A percentile compares a stretch with the other conserved stretches of the same genome.
Conservation (phyloP, 352 stramenopile species). For the Globisporangium ultimum region DNA sequence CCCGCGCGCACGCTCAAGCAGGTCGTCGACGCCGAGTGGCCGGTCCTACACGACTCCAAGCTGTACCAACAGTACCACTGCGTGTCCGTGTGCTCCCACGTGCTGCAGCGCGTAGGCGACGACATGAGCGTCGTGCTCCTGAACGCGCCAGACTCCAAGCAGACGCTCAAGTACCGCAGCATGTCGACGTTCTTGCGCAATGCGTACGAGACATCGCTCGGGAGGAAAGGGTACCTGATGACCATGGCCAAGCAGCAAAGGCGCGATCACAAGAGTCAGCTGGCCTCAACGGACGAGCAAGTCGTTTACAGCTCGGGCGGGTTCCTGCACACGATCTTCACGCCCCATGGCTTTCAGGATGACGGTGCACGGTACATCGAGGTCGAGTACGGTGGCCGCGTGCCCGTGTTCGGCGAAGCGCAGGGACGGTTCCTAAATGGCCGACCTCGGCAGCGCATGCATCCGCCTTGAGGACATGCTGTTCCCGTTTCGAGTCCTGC, state of each 20-base stretch:
- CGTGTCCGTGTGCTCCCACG: not conserved
- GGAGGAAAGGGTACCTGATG: not conserved
- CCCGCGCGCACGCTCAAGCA: not conserved
- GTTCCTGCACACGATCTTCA: slow-evolving; percentile 1
- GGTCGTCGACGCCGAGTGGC: not conserved
- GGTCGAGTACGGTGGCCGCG: slow-evolving; percentile 5
- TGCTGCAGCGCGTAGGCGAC: not conserved
- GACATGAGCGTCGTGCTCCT: slow-evolving; percentile 4
- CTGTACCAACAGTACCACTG: slow-evolving; percentile 2
- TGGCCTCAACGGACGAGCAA: not conserved
- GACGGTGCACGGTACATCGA: not conserved
- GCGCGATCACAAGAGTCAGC: not conserved
- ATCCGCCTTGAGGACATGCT: slow-evolving; percentile 1
- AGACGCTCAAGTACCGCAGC: slow-evolving; percentile 4
- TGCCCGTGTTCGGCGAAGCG: not conserved
- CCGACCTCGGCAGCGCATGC: slow-evolving; percentile 7
- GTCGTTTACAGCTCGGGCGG: not conserved
- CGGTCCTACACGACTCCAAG: not conserved
- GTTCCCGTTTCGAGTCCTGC: slow-evolving; percentile 3
- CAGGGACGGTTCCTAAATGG: slow-evolving; percentile 9
- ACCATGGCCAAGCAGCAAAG: slow-evolving; percentile 3
- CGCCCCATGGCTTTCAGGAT: not conserved
- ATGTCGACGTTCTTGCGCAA: not conserved
- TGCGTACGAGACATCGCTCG: not conserved
- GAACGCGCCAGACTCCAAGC: not conserved